Evolutionary conservation across 352 stramenopile species (phyloP).

Genomic region (Phytophthora pinifolia): DNA sequence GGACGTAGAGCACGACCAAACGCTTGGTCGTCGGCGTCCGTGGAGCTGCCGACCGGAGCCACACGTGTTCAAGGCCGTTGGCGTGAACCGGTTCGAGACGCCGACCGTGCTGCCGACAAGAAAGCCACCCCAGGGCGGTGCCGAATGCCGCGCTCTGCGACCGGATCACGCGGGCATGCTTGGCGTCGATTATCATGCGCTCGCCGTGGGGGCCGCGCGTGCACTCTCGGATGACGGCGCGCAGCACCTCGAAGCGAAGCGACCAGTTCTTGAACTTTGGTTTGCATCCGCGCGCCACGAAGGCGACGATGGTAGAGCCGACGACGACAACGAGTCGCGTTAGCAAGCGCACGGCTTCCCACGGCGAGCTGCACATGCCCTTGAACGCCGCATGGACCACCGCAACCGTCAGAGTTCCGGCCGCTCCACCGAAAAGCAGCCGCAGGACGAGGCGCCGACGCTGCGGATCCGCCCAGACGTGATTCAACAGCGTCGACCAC

Average conservation of each 20-base stretch:
- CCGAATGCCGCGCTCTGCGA: constrained; percentile 34
- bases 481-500: constrained; percentile 7
- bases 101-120: constrained; percentile 25
- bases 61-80: constrained; percentile 43
- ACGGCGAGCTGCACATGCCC: constrained; percentile 34
- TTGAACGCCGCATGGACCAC: constrained; percentile 24
- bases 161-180: constrained; percentile 36
- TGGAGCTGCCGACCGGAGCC: constrained; percentile 27
- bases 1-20: constrained; percentile 53
- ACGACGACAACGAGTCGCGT: constrained; percentile 18
- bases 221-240: constrained; percentile 30
- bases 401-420: constrained; percentile 14
- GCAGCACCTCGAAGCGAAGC: constrained; percentile 42
- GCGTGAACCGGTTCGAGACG: constrained; percentile 28
- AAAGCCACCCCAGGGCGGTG: constrained; percentile 28
- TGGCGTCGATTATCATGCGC: constrained; percentile 27
- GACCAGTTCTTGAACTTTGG: constrained; percentile 49
- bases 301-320: constrained; percentile 19
- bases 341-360: constrained; percentile 29
- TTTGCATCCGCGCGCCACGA: constrained; percentile 28
- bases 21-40: constrained; percentile 15
- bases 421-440: constrained; percentile 22
- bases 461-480: constrained; percentile 13
- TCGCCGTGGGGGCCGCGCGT: constrained; percentile 26
- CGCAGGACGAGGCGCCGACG: constrained; percentile 17